Evolutionary conservation across 2,329 filamentous ascomycete genomes (phyloP).

Genomic region (Fusarium sp.): DNA sequence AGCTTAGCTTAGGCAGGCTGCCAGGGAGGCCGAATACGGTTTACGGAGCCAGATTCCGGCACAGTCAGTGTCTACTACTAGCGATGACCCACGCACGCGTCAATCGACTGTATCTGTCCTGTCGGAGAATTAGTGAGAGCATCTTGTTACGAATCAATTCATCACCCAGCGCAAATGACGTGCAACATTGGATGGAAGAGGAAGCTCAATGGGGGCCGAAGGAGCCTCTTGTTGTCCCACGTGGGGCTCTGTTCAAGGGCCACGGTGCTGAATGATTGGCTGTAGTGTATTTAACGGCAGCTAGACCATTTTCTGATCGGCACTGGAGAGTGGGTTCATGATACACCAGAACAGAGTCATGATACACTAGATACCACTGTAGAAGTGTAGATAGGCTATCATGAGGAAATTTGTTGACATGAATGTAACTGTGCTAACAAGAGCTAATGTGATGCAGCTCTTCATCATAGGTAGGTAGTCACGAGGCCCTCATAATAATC

Average conservation of each 20-base stretch:
- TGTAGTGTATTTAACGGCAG: slow-evolving; percentile 18
- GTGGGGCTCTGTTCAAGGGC: slow-evolving; percentile 30
- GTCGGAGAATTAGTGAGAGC: neutral
- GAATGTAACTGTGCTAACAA: neutral
- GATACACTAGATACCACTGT: no score
- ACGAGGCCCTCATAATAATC: neutral
- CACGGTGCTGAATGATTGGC: slow-evolving; percentile 47
- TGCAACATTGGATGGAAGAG: slow-evolving; percentile 12
- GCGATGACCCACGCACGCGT: no score
- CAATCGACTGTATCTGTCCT: neutral
- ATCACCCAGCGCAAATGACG: slow-evolving; percentile 7
- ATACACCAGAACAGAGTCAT: slow-evolving; percentile 1
- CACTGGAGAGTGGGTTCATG: slow-evolving; percentile 4
- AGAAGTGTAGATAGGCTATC: no score
- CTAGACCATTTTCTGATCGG: slow-evolving; percentile 16
- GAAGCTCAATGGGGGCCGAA: slow-evolving; percentile 7
- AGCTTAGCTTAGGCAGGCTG: no score
- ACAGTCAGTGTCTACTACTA: no score
- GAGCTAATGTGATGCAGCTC: neutral
- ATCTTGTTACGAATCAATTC: slow-evolving; percentile 20
- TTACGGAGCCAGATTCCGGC: neutral
- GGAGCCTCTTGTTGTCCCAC: slow-evolving; percentile 27
- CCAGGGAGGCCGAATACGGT: slow-evolving; percentile 1
- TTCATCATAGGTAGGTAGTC: neutral
- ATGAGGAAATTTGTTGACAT: neutral